Evolutionary conservation across 768 basidiomycete genomes (phyloP).

Genomic region (Postia placenta): DNA sequence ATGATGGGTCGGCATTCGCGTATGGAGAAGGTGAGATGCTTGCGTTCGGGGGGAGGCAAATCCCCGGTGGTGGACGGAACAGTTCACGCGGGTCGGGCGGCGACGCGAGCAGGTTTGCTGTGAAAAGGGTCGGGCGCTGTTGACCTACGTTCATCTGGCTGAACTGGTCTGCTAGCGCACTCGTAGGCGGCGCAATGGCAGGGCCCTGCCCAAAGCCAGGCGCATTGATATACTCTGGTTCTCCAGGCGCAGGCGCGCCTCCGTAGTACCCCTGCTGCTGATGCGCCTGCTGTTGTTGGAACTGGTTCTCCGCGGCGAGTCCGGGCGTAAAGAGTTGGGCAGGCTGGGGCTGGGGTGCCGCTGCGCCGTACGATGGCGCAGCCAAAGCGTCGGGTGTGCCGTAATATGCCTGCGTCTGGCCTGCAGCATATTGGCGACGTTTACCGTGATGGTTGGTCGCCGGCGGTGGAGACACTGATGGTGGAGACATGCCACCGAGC

Average conservation of each 20-base stretch:
- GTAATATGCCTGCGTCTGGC: constrained; percentile 89
- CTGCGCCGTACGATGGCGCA: constrained; percentile 35
- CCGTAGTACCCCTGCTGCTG: constrained; percentile 37
- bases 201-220: constrained; percentile 40
- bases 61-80: constrained; percentile 78
- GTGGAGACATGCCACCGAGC: constrained; percentile 18
- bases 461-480: constrained; percentile 39
- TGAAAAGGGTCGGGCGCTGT: constrained; percentile 74
- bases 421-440: constrained; percentile 91
- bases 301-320: constrained; percentile 62
- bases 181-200: constrained; percentile 36
- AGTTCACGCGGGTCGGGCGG: constrained; percentile 90
- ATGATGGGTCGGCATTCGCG: constrained; percentile 85
- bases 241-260: constrained; percentile 25
- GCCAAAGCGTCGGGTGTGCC: constrained; percentile 39
- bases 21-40: constrained; percentile 70
- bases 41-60: constrained; percentile 80
- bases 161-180: constrained; percentile 78
- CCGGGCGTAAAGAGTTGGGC: constrained; percentile 86
- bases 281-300: constrained; percentile 49
- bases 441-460: constrained; percentile 41
- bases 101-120: constrained; percentile 87
- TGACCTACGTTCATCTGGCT: constrained; percentile 84
- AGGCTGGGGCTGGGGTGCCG: constrained; percentile 31
- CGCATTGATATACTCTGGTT: constrained; percentile 39